phyloP scores from a whole-genome alignment of 2,329 filamentous ascomycete genomes.

The Akanthomyces dipterigenus region DNA sequence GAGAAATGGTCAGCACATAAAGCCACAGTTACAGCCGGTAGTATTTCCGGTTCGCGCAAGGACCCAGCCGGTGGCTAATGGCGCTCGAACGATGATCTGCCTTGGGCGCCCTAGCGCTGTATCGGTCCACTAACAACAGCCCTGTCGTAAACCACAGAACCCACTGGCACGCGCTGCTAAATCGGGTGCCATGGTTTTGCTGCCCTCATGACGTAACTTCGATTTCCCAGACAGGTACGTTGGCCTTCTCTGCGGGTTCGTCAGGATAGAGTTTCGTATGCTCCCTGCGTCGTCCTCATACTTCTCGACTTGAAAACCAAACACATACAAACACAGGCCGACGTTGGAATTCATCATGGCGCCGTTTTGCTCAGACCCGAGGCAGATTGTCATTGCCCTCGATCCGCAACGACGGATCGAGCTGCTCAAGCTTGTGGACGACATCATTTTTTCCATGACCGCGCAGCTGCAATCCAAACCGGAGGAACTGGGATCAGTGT shows the following conservation, averaged over 20 bases:
- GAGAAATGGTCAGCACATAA: neutral
- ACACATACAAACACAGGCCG: neutral
- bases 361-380: conserved; percentile 47
- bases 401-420: conserved; percentile 45
- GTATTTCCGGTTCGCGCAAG: neutral
- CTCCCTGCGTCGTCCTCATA: neutral
- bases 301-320: neutral
- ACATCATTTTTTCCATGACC: conserved; percentile 49
- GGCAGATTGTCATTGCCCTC: conserved; percentile 48
- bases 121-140: neutral
- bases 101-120: neutral
- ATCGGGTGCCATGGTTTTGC: neutral
- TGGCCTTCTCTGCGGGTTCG: neutral
- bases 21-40: neutral
- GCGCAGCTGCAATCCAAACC: conserved; percentile 38
- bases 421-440: conserved; percentile 42
- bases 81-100: neutral
- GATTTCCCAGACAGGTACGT: neutral
- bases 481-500: conserved; percentile 25
- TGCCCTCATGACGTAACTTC: neutral
- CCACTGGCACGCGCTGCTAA: neutral
- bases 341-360: conserved; percentile 34
- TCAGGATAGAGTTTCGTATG: neutral
- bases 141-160: no score
- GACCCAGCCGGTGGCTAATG: neutral